phyloP scores from a whole-genome alignment of 805 yeast species.

The Zygoascus bituminiphila region DNA sequence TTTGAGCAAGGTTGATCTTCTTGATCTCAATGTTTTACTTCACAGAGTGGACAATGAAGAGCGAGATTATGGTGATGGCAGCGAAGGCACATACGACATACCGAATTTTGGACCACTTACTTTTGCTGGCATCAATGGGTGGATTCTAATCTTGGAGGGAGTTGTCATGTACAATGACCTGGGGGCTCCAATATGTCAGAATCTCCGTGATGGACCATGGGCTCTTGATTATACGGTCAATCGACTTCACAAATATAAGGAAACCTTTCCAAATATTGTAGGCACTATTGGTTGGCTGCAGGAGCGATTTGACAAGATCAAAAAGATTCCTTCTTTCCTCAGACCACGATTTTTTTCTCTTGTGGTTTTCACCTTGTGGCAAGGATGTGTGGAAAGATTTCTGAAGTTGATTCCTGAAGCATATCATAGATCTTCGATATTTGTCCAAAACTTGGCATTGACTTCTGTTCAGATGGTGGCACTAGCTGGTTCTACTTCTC shows the following conservation, averaged over 20 bases:
- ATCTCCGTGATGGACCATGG: slow-evolving; percentile 80
- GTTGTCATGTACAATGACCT: slow-evolving; percentile 64
- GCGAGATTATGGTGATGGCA: slow-evolving; percentile 65
- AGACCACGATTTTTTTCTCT: slow-evolving; percentile 83
- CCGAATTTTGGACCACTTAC: slow-evolving; percentile 68
- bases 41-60: slow-evolving; percentile 85
- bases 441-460: slow-evolving; percentile 71
- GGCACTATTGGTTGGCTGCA: slow-evolving; percentile 64
- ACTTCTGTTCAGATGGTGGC: slow-evolving; percentile 87
- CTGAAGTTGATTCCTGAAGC: slow-evolving; percentile 45
- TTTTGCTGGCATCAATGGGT: slow-evolving; percentile 91
- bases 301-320: slow-evolving; percentile 53
- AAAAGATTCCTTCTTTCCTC: slow-evolving; percentile 65
- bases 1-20: slow-evolving; percentile 47
- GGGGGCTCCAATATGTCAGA: slow-evolving; percentile 76
- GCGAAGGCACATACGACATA: slow-evolving; percentile 62
- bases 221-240: slow-evolving; percentile 68
- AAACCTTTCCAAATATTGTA: slow-evolving; percentile 39
- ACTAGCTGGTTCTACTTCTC: slow-evolving; percentile 59
- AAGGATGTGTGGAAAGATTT: slow-evolving; percentile 66
- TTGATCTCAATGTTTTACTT: slow-evolving; percentile 66
- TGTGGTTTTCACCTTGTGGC: slow-evolving; percentile 74
- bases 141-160: slow-evolving; percentile 60
- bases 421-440: slow-evolving; percentile 55
- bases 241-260: slow-evolving; percentile 50